A percentile compares a stretch with the other conserved stretches of the same genome.
Conservation (phyloP, 352 stramenopile genomes). For the Pythium brachiatum region DNA sequence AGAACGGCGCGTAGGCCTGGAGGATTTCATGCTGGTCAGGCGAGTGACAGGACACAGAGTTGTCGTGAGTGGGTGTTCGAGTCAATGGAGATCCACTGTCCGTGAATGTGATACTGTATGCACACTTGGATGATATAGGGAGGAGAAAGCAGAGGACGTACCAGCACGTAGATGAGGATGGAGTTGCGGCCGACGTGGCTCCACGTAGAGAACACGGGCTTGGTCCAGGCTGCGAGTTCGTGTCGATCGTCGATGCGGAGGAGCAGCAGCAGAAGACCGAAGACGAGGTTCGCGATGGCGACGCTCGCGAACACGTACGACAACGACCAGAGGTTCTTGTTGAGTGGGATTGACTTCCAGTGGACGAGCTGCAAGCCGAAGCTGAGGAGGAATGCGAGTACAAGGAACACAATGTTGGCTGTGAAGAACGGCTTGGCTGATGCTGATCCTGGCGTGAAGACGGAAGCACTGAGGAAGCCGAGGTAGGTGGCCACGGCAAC, state of each 20-base stretch:
- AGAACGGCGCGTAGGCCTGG: conserved; percentile 50
- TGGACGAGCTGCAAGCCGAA: conserved; percentile 16
- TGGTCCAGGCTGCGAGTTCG: conserved; percentile 11
- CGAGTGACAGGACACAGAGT: not conserved
- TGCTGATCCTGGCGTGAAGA: conserved; percentile 22
- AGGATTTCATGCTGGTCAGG: conserved; percentile 49
- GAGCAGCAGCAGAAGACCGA: conserved; percentile 18
- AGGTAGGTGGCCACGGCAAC: conserved; percentile 56
- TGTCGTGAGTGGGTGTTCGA: not conserved
- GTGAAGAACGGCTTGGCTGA: not conserved
- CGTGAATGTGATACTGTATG: not conserved
- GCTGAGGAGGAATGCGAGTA: not conserved
- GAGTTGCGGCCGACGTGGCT: conserved; percentile 62
- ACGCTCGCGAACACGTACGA: conserved; percentile 58
- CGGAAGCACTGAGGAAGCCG: conserved; percentile 48
- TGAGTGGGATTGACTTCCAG: conserved; percentile 55
- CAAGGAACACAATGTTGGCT: not conserved
- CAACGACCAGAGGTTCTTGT: conserved; percentile 86
- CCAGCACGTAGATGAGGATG: conserved; percentile 71
- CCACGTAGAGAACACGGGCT: conserved; percentile 26
- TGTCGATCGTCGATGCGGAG: not conserved
- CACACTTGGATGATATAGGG: no score
- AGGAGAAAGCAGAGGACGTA: conserved; percentile 22
- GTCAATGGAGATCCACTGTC: not conserved
- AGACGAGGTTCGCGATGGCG: conserved; percentile 31